A percentile compares a stretch with the other conserved stretches of the same genome.
phyloP scores from a whole-genome alignment of 192 early-diverging fungal species.

The Rhizophagus prolifer region DNA sequence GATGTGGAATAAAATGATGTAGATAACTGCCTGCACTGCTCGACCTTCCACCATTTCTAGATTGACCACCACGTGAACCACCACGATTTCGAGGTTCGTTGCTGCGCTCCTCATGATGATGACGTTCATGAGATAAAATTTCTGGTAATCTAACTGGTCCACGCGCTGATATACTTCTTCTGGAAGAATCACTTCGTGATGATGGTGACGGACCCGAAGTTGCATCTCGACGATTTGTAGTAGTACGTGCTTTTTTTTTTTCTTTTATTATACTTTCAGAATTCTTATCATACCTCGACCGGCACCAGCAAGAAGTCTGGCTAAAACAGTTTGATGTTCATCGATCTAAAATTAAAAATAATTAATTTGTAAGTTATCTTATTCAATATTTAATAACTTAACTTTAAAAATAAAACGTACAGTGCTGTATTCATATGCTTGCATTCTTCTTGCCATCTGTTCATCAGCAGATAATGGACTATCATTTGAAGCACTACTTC shows the following conservation, averaged over 20 bases:
- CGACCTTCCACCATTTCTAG: conserved; percentile 5
- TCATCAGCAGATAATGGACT: neutral
- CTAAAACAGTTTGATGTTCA: conserved; percentile 1
- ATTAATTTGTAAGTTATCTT: neutral
- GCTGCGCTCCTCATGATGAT: conserved; percentile 20
- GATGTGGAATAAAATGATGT: conserved; percentile 30
- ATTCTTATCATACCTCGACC: neutral
- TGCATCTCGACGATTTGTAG: conserved; percentile 14
- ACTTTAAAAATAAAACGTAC: neutral
- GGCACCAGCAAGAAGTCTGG: conserved; percentile 7
- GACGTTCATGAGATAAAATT: conserved; percentile 9
- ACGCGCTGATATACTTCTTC: neutral
- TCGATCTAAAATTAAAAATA: conserved; percentile 1
- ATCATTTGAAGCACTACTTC: neutral
- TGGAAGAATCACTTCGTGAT: neutral
- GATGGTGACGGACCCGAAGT: conserved; percentile 8
- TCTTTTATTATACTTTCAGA: neutral
- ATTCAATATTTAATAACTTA: no score
- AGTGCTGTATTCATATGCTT: conserved; percentile 1
- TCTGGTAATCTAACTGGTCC: conserved; percentile 1
- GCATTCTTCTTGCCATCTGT: conserved; percentile 20
- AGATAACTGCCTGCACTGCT: conserved; percentile 3
- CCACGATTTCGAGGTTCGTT: conserved; percentile 15
- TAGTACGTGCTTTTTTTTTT: neutral
- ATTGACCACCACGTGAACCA: conserved; percentile 8